Conservation (phyloP, 2,329 filamentous ascomycete species). For the Fusarium robinianum region DNA sequence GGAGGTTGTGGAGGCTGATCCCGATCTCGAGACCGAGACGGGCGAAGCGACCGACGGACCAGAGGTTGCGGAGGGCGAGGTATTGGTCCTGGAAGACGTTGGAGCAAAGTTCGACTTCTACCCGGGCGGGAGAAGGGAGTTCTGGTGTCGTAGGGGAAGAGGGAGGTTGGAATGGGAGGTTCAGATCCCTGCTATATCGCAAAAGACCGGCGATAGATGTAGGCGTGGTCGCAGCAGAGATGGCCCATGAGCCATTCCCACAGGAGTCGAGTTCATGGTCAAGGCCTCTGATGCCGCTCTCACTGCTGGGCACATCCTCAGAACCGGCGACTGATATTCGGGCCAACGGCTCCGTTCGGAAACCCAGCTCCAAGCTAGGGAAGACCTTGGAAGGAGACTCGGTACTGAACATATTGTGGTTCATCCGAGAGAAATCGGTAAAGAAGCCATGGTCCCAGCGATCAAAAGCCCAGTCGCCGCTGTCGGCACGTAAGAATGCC, state of each 20-base stretch:
- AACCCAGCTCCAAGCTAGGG: conserved; percentile 50
- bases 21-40: conserved; percentile 52
- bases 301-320: conserved; percentile 23
- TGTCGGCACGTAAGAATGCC: conserved; percentile 47
- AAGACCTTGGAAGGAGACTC: conserved; percentile 37
- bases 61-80: conserved; percentile 51
- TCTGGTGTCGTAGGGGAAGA: conserved; percentile 16
- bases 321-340: conserved; percentile 15
- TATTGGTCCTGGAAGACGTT: conserved; percentile 44
- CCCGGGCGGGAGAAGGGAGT: conserved; percentile 36
- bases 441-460: conserved; percentile 40
- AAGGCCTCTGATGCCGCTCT: conserved; percentile 45
- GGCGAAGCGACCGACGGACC: conserved; percentile 46
- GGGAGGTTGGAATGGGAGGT: conserved; percentile 33
- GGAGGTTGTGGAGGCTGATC: conserved; percentile 47
- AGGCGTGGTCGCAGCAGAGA: conserved; percentile 41
- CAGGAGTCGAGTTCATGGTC: conserved; percentile 37
- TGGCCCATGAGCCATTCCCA: conserved; percentile 48
- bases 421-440: conserved; percentile 40
- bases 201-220: conserved; percentile 43
- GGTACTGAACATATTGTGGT: conserved; percentile 37
- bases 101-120: conserved; percentile 50
- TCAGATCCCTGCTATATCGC: conserved; percentile 40
- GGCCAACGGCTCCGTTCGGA: conserved; percentile 37
- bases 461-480: conserved; percentile 45